A percentile compares a stretch with the other conserved stretches of the same genome.
phyloP scores from a whole-genome alignment of 2,329 filamentous ascomycete species.

The Cephalotrichum gorgonifer region DNA sequence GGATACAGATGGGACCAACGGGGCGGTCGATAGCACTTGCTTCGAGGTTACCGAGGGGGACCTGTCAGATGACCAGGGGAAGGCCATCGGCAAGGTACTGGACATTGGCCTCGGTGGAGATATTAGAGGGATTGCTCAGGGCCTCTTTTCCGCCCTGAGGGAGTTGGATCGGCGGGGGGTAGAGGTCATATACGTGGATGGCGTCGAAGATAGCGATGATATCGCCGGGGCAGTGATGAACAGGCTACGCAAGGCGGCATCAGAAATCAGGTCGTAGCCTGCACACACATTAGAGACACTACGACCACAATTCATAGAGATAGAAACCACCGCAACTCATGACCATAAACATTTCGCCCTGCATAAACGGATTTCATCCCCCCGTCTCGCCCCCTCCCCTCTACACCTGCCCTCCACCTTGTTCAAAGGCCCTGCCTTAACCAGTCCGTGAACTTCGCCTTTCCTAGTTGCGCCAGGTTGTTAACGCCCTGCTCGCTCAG shows the following conservation, averaged over 20 bases:
- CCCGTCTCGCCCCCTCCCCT: neutral
- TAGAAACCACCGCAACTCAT: conserved; percentile 1
- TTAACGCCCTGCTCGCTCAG: conserved; percentile 91
- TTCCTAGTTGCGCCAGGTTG: conserved; percentile 88
- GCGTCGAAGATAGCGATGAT: conserved; percentile 68
- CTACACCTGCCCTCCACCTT: neutral
- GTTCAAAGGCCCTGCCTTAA: conserved; percentile 69
- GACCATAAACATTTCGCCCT: conserved; percentile 3
- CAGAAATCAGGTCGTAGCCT: conserved; percentile 40
- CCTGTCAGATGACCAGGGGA: conserved; percentile 21
- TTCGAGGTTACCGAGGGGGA: conserved; percentile 31
- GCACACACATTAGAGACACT: conserved; percentile 17
- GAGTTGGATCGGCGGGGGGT: conserved; percentile 73
- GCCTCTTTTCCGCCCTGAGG: conserved; percentile 77
- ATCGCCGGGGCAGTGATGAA: conserved; percentile 85
- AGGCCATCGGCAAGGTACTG: conserved; percentile 35
- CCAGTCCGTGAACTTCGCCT: conserved; percentile 82
- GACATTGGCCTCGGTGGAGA: conserved; percentile 66
- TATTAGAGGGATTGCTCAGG: conserved; percentile 67
- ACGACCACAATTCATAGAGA: conserved; percentile 3
- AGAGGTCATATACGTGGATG: conserved; percentile 83
- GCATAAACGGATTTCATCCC: neutral
- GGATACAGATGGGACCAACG: conserved; percentile 14
- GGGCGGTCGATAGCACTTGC: conserved; percentile 16
- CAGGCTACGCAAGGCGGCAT: conserved; percentile 67